Evolutionary conservation across 1,284 basidiomycete genomes (phyloP).

Genomic region (Ustilago crameri): DNA sequence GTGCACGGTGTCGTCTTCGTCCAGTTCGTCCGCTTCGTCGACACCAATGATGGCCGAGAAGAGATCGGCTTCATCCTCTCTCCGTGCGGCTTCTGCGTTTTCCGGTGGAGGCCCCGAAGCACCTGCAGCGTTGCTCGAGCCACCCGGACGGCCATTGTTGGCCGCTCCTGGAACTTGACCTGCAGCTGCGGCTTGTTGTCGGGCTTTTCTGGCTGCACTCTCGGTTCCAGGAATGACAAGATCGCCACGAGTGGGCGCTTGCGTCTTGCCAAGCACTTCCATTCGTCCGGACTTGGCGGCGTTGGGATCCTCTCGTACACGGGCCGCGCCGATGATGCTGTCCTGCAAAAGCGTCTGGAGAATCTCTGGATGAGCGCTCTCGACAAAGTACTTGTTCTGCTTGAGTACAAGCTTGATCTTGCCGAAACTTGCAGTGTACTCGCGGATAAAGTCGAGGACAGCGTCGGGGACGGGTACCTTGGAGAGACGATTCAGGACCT

Average conservation of each 20-base stretch:
- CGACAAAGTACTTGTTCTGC: constrained; percentile 68
- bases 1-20: constrained; percentile 67
- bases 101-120: constrained; percentile 32
- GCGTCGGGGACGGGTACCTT: constrained; percentile 65
- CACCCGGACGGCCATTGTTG: constrained; percentile 10
- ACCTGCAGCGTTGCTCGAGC: constrained; percentile 18
- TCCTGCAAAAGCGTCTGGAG: constrained; percentile 64
- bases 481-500: constrained; percentile 74
- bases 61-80: constrained; percentile 62
- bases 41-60: constrained; percentile 67
- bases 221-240: constrained; percentile 63
- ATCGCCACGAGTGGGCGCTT: constrained; percentile 59
- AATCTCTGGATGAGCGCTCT: constrained; percentile 65
- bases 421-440: constrained; percentile 66
- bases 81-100: constrained; percentile 33
- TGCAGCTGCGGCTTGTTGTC: constrained; percentile 35
- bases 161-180: constrained; percentile 26
- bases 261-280: constrained; percentile 54
- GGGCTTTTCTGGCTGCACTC: constrained; percentile 45
- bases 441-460: constrained; percentile 64
- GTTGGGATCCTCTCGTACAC: constrained; percentile 52
- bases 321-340: constrained; percentile 59
- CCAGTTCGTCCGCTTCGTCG: constrained; percentile 65
- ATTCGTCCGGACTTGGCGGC: constrained; percentile 42
- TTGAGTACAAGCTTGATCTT: constrained; percentile 68